A percentile compares a stretch with the other conserved stretches of the same genome.
Evolutionary conservation across 2,329 filamentous ascomycete genomes (phyloP).

Genomic region (Cryphonectria carpinicola): DNA sequence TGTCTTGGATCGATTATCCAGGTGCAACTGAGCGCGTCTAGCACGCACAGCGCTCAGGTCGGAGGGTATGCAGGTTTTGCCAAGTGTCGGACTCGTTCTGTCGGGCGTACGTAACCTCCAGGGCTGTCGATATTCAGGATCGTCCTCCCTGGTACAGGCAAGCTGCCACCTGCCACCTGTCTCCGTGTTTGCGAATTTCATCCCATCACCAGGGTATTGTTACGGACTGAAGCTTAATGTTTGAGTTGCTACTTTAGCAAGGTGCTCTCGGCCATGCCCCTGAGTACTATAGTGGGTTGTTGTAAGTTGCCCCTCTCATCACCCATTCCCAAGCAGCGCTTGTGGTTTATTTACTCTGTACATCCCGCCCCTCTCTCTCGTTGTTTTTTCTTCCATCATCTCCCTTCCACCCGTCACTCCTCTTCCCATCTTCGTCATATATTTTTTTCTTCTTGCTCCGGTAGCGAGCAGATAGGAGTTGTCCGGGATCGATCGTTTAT

Average conservation of each 20-base stretch:
- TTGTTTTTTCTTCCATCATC: conserved; percentile 6
- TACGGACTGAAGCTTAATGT: conserved; percentile 22
- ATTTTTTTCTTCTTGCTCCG: conserved; percentile 24
- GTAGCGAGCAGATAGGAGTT: conserved; percentile 26
- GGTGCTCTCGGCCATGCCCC: conserved; percentile 16
- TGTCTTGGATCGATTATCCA: conserved; percentile 31
- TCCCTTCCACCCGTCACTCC: conserved; percentile 1
- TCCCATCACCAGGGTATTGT: conserved; percentile 18
- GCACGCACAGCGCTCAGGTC: conserved; percentile 6
- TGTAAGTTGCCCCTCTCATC: not conserved
- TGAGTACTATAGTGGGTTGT: not conserved
- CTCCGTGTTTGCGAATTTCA: conserved; percentile 19
- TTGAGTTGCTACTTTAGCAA: conserved; percentile 13
- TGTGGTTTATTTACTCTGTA: conserved; percentile 24
- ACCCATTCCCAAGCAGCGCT: conserved; percentile 17
- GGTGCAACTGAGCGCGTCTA: conserved; percentile 24
- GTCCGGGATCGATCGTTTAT: conserved; percentile 20
- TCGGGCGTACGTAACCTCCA: conserved; percentile 19
- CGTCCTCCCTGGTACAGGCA: conserved; percentile 9
- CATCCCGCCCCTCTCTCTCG: not conserved
- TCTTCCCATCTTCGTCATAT: conserved; percentile 14
- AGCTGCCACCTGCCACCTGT: conserved; percentile 9
- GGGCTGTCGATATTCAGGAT: conserved; percentile 14
- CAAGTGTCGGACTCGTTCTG: conserved; percentile 9
- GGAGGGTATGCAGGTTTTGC: conserved; percentile 4